Evolutionary conservation across 345 rosid genomes (phyloP), one percentile per base, ranked within the genome.

Genomic region (Pistacia atlantica): DNA sequence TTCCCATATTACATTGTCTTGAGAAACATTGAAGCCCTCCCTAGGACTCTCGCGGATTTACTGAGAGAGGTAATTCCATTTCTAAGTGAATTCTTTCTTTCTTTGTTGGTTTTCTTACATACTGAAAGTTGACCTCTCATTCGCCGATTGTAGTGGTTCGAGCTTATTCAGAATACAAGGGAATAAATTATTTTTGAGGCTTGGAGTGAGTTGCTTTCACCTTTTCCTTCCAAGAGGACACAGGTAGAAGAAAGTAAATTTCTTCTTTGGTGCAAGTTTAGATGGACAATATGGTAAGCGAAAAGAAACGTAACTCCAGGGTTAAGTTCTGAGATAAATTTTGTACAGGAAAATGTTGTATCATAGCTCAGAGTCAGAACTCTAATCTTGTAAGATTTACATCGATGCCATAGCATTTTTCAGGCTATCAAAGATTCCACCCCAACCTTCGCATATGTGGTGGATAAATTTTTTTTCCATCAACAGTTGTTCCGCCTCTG

Each of bases 1-100:
- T 96, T 93, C 87, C 97, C 97, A 3, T 96, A 85, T 77, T 89
- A 93, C 67, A 88, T 93, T 57, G 90, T 96, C 49, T 81, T 96
- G 86, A 88, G 86, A 84, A 89, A 93, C 75, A 87, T 89, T 1
- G 91, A 96, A 81, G 93, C 95, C 11, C 93, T 96, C 61, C 99
- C 97, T 0, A 89, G 88, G 82, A 92, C 94, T 17, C 94, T 96
- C 8, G 95, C 93, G 25, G 92, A 96, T 85, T 76, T 96, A 62
- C 46, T 90, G 78, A 93, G 98, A 93, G 97, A 93, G 98, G 99
- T 93, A 86, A 82, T 25, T 58, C 31, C 59, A 28, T 20, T 4
- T 51, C 11, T 5, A 17, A 10, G 13, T n/a, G 11, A 13, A n/a
- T n/a, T 17, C 2, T 11, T 9, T 58, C 4, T 2, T 73, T 12